Conservation (phyloP, 495 filamentous ascomycete genomes). For the Mytilinidion resinicola region DNA sequence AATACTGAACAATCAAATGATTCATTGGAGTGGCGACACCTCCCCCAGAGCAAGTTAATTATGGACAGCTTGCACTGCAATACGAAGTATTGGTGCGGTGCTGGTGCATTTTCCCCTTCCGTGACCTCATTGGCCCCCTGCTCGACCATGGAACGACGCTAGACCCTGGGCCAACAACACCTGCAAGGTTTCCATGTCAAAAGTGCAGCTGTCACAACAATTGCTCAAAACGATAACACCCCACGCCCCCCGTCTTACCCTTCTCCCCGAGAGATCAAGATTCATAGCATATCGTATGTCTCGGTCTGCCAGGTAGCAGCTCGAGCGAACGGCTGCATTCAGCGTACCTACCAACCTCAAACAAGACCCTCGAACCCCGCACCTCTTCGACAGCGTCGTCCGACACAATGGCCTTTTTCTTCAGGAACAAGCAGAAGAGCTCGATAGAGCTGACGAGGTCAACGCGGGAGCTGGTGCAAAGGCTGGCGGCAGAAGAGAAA, state of each 20-base stretch:
- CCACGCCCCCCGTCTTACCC: neutral
- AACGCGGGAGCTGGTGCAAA: slow-evolving; percentile 51
- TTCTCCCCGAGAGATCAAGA: too few species aligned
- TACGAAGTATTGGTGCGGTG: too few species aligned
- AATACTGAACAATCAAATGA: too few species aligned
- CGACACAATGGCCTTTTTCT: slow-evolving; percentile 79
- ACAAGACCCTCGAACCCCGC: slow-evolving; percentile 4
- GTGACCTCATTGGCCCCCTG: neutral
- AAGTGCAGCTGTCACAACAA: slow-evolving; percentile 1
- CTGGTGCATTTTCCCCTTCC: neutral
- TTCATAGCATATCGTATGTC: slow-evolving; percentile 10
- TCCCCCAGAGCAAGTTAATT: too few species aligned
- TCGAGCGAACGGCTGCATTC: slow-evolving; percentile 10
- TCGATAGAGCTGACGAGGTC: slow-evolving; percentile 51
- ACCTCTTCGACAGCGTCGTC: neutral
- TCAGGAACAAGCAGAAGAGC: slow-evolving; percentile 58
- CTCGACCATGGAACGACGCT: neutral
- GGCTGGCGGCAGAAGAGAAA: slow-evolving; percentile 36
- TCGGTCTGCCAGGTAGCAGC: slow-evolving; percentile 12
- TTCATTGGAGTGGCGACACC: too few species aligned
- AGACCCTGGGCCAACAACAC: neutral
- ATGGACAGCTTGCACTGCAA: too few species aligned
- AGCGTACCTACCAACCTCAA: neutral
- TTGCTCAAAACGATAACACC: slow-evolving; percentile 1
- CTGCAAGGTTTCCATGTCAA: neutral